Percentiles rank a stretch among this genome's conserved stretches.
phyloP scores from a whole-genome alignment of 192 early-diverging fungal species.

The Obelidium mucronatum region DNA sequence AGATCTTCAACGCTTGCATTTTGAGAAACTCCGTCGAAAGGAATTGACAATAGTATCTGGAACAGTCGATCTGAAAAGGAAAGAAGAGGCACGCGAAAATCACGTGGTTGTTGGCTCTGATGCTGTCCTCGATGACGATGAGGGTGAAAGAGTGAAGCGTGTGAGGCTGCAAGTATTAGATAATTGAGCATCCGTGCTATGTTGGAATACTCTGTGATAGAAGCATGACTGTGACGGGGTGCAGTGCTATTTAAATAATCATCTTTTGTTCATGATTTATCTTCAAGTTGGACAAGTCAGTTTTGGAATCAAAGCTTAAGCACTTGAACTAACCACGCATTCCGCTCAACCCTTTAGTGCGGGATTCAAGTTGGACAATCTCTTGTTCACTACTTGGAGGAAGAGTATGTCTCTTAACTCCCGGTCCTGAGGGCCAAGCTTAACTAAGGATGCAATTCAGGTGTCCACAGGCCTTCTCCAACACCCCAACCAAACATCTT shows the following conservation, averaged over 20 bases:
- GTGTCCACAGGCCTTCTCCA: background rate
- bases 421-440: background rate
- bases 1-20: background rate
- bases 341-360: conserved; percentile 33
- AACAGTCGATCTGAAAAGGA: background rate
- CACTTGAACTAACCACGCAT: background rate
- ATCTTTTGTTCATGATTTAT: too few species aligned
- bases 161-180: too few species aligned
- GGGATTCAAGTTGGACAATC: conserved; percentile 57
- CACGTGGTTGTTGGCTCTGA: too few species aligned
- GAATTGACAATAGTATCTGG: background rate
- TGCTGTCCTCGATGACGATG: too few species aligned
- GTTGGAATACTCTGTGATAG: too few species aligned
- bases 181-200: too few species aligned
- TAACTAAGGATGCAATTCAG: background rate
- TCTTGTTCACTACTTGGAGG: conserved; percentile 33
- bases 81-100: too few species aligned
- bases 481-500: conserved; percentile 11
- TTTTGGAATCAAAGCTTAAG: conserved; percentile 20
- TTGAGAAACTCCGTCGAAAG: background rate
- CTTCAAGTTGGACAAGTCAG: conserved; percentile 56
- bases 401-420: conserved; percentile 20
- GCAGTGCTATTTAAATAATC: too few species aligned
- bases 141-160: too few species aligned
- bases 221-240: too few species aligned